These are phyloP conservation scores for Cyclospora cayetanensis DNA, from an alignment of 169 alveolate genomes.

Conservation along the genomic window DNA sequence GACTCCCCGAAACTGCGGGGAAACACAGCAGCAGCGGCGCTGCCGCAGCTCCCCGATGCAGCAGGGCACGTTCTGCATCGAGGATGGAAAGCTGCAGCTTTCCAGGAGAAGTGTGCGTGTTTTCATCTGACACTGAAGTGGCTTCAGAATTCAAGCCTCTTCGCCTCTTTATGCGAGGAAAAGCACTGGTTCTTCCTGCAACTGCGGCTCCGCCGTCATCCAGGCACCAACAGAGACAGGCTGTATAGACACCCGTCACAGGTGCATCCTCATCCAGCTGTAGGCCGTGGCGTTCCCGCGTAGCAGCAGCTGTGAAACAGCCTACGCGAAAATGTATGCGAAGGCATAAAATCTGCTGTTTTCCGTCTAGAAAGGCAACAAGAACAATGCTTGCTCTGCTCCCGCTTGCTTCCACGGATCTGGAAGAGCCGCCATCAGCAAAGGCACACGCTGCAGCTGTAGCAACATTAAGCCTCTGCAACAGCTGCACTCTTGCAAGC, in stretches of 20 bases:
- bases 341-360: not conserved
- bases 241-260: conserved; percentile 43
- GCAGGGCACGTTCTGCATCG: conserved; percentile 20
- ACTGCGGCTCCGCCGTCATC: conserved; percentile 20
- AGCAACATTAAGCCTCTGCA: conserved; percentile 7
- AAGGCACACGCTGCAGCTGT: conserved; percentile 37
- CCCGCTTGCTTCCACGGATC: too few species aligned
- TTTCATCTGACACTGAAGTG: not conserved
- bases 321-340: too few species aligned
- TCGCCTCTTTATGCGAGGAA: conserved; percentile 1
- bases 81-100: not conserved
- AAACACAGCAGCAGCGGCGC: conserved; percentile 48
- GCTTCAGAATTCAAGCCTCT: not conserved
- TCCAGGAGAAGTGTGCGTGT: not conserved
- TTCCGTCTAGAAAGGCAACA: not conserved
- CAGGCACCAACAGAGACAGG: conserved; percentile 49
- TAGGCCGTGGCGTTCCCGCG: not conserved
- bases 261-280: not conserved
- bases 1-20: not conserved
- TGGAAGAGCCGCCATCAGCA: conserved; percentile 19
- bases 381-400: conserved; percentile 1
- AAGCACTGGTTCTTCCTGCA: not conserved
- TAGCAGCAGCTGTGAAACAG: not conserved
- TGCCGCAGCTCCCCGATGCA: conserved; percentile 21
- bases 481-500: conserved; percentile 34